Evolutionary conservation across 225 moss, liverwort and hornwort genomes (phyloP), one percentile per base, ranked within the genome.

Genomic region (Thuidium tamariscinum): DNA sequence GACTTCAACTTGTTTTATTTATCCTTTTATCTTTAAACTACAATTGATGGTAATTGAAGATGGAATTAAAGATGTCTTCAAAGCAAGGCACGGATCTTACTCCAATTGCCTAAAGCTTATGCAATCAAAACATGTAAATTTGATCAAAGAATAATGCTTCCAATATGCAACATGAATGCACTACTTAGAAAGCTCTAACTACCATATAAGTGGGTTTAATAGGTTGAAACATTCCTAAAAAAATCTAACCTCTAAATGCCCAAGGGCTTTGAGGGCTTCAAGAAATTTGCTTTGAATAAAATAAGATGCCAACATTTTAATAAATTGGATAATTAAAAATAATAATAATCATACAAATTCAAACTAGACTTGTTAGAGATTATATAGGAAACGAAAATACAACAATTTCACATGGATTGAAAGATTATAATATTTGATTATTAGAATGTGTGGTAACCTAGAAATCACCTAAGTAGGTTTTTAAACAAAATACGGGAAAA

Each of bases 11-110:
- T n/a, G 3, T n/a, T 65, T 65, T 17, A 1, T n/a, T 65, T 63
- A 61, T 0, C 4, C 9, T 32, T 16, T n/a, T n/a, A 18, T 2
- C 13, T 1, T 66, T 37, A 68, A 13, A 13, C 23, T 68, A 39
- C 13, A 23, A 39, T 0, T 23, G 0, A 37, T 68, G 2, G 7
- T 2, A 22, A 2, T 1, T 0, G 0, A 23, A 23, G 39, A 13
- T 2, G 1, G 21, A 13, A 67, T 37, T n/a, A 10, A n/a, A 65
- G 19, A n/a, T 32, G 5, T n/a, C n/a, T 1, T 65, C 32, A 36
- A 67, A 67, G 7, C 0, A 21, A 3, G 3, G 2, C 0, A 37
- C 37, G 22, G 22, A 67, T 21, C 22, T 36, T 37, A 10, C 3
- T 37, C 6, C 3, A 6, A 44, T 65, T 65, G 65, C 1, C 7